Base-by-base conservation (phyloP, 1,139 yeast species). In the Pichia cactophila region DNA sequence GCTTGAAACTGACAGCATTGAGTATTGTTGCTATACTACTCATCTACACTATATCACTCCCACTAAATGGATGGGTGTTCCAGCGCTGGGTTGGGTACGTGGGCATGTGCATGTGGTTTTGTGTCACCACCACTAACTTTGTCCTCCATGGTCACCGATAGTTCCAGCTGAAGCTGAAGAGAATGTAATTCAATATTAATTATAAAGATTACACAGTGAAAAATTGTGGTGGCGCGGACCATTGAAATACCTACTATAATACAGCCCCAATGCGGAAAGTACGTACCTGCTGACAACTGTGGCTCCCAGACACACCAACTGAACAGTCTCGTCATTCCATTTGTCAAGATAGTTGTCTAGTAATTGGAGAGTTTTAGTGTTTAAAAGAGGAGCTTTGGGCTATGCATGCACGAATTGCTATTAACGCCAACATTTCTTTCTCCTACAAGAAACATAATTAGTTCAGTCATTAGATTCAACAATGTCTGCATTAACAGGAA, bases 21-120 rank as follows among this genome's bases (percentile, higher is more conserved):
- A 58, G 72, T 17, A 58, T 77, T 26, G 54, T 72, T 26, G 43
- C 61, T 10, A 52, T 68, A 17, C 46, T 64, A n/a, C 12, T 56
- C 1, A 52, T 63, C 40, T 64, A 63, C 47, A 45, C 58, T 11
- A 31, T 60, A 10, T 49, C 55, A 6, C 63, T 74, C 0, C 75
- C 77, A 1, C 53, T 60, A 39, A 72, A 73, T 52, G 57, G 63
- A 16, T 77, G 81, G 81, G 59, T 56, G 45, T 62, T 77, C 44
- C 73, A 71, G 53, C 62, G 68, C 50, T 65, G 58, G 46, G 64
- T 75, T 38, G 68, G 70, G 1, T 31, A 47, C 11, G 40, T 63
- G n/a, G 65, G 64, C 2, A 59, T 69, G 11, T 2, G 31, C 4
- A 60, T 69, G 56, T 70, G 74, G 73, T 41, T 59, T 39, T 7